Evolutionary conservation across 2,329 filamentous ascomycete genomes (phyloP).

Genomic region (Keithomyces neogunnii): DNA sequence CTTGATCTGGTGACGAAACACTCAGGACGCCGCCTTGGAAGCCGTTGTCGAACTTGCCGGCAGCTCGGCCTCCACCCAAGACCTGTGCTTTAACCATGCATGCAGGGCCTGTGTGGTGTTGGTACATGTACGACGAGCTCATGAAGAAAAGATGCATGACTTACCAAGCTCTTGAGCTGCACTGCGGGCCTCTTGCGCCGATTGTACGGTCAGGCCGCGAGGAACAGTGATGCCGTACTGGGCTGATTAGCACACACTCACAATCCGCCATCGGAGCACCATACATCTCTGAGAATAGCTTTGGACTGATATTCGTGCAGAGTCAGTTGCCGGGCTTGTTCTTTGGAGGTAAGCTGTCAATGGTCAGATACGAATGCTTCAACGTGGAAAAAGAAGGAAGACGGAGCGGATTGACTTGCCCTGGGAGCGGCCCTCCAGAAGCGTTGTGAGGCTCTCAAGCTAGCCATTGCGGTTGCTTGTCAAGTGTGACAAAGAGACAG

Average conservation of each 20-base stretch:
- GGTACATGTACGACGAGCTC: background rate
- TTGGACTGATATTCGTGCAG: slow-evolving; percentile 21
- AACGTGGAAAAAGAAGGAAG: no score
- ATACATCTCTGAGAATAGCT: slow-evolving; percentile 16
- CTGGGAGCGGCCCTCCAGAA: background rate
- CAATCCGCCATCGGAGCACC: no score
- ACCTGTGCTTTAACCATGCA: slow-evolving; percentile 21
- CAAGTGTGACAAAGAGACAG: background rate
- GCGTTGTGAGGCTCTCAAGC: background rate
- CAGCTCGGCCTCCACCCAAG: slow-evolving; percentile 9
- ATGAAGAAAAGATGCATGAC: background rate
- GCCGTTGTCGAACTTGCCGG: slow-evolving; percentile 8
- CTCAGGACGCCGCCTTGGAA: slow-evolving; percentile 6
- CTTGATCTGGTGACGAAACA: slow-evolving; percentile 11
- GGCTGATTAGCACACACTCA: background rate
- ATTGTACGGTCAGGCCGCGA: slow-evolving; percentile 13
- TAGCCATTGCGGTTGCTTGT: background rate
- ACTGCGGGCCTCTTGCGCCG: slow-evolving; percentile 12
- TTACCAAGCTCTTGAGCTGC: slow-evolving; percentile 17
- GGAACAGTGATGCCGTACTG: slow-evolving; percentile 19
- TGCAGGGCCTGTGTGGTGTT: slow-evolving; percentile 12
- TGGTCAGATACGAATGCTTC: background rate
- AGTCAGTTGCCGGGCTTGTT: slow-evolving; percentile 12
- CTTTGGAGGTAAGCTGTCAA: background rate
- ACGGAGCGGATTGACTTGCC: background rate